Percentiles rank a stretch among this genome's conserved stretches.
These are phyloP conservation scores for Stenogyne calaminthoides DNA, from an alignment of 305 asterid genomes.

Conservation along the genomic window DNA sequence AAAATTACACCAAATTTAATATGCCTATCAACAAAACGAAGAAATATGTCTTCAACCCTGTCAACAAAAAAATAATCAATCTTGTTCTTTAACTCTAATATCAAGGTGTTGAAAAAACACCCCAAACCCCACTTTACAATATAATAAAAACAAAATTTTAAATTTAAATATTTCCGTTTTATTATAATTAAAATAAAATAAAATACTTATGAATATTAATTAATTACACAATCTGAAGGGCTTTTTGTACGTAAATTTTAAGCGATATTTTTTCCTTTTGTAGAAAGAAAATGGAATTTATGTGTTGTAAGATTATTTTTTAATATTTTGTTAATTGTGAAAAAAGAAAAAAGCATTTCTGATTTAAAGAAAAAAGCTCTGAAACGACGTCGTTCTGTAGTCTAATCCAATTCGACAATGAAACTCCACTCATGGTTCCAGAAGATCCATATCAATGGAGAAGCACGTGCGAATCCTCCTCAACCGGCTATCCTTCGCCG, in stretches of 20 bases:
- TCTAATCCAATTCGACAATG: conserved; percentile 13
- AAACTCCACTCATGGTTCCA: conserved; percentile 1
- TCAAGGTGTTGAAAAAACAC: too few relatives aligned
- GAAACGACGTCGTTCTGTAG: conserved; percentile 17
- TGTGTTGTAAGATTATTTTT: too few relatives aligned
- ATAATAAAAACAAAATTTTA: background rate
- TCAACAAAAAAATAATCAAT: too few relatives aligned
- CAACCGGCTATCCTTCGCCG: conserved; percentile 57
- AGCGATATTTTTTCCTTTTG: background rate
- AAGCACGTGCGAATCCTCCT: conserved; percentile 62
- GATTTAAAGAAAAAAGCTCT: too few relatives aligned
- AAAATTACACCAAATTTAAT: background rate
- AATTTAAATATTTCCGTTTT: background rate
- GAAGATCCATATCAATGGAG: conserved; percentile 62
- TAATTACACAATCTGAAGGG: conserved; percentile 18
- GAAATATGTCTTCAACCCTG: conserved; percentile 72
- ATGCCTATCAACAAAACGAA: conserved; percentile 50
- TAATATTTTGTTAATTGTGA: too few relatives aligned
- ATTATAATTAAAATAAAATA: background rate
- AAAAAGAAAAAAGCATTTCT: too few relatives aligned
- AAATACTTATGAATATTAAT: background rate
- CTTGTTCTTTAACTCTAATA: too few relatives aligned
- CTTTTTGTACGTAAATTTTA: background rate
- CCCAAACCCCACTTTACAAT: background rate
- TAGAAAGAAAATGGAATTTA: too few relatives aligned